phyloP scores from a whole-genome alignment of 1,284 basidiomycete genomes.

The Ustilago shanxiensis region DNA sequence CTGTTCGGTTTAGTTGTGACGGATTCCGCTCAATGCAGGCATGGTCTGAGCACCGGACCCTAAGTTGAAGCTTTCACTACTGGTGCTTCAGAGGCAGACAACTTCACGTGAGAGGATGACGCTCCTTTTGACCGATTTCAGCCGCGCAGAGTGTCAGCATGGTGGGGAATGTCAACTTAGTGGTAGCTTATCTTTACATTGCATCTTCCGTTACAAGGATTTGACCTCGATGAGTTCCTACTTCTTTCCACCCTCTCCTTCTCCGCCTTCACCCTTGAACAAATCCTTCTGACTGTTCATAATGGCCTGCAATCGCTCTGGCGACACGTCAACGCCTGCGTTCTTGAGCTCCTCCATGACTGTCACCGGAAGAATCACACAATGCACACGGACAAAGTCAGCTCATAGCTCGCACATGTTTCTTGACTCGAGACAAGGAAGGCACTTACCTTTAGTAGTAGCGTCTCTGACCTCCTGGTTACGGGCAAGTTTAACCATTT shows the following conservation, averaged over 20 bases:
- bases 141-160: no score
- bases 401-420: not conserved
- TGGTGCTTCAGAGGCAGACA: no score
- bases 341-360: constrained; percentile 64
- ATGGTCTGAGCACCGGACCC: no score
- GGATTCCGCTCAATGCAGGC: no score
- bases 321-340: constrained; percentile 61
- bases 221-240: constrained; percentile 6
- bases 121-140: no score
- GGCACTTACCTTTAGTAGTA: constrained; percentile 54
- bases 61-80: no score
- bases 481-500: constrained; percentile 55
- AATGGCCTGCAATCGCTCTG: constrained; percentile 55
- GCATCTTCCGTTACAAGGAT: not conserved
- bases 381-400: not conserved
- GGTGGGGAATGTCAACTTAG: no score
- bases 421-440: not conserved
- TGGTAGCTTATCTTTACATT: not conserved
- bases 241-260: constrained; percentile 24
- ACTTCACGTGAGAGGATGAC: no score
- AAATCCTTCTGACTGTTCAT: constrained; percentile 46
- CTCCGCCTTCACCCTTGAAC: constrained; percentile 23
- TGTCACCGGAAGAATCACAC: not conserved
- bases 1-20: no score
- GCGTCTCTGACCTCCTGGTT: constrained; percentile 56